Evolutionary conservation across 257 asterid genomes (phyloP), one percentile per base, ranked within the genome.

Genomic region (Salvia miltiorrhiza): DNA sequence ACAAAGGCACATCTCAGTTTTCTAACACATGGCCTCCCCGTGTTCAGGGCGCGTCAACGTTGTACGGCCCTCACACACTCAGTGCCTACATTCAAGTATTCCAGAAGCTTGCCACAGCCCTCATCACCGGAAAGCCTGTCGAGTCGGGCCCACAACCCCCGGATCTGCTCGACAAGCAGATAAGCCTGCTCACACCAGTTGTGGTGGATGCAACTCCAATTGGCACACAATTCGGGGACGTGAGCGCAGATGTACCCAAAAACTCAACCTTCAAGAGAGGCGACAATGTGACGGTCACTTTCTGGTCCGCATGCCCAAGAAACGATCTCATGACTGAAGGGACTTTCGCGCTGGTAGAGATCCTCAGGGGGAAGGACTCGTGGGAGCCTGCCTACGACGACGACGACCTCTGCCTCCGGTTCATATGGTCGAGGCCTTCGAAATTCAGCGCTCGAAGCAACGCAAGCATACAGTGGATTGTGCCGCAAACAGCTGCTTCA

Each of bases 251-350:
- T 7, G 96, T 87, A 11, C 88, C 97, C 14, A 82, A 87, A 77
- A 89, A 90, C 78, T 74, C 95, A 52, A 85, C 87, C 40, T 89
- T 84, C 57, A 85, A 53, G 65, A 85, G 81, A 70, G 99, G 96
- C 32, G 79, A 65, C 74, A 85, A 75, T 0, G 97, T 91, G 55
- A 82, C 91, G 0, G 99, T 87, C 14, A 76, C 76, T 75, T 94
- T 94, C 83, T 83, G 84, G 89, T 89, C 99, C 6, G 97, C 97
- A 1, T 91, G 97, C 66, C 99, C 95, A 3, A 79, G 99, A 60
- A 94, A 94, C 19, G 99, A 94, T 78, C 96, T 91, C 73, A 85
- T 91, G 97, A 94, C 99, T 0, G 97, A 91, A 79, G 99, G 97
- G 65, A 94, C 99, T 33, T 94, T 94, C 63, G 83, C 99, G 7